A percentile compares a stretch with the other conserved stretches of the same genome.
These are phyloP conservation scores for Oryza glaberrima DNA, from an alignment of 176 grass and related monocot species.

Conservation along the genomic window DNA sequence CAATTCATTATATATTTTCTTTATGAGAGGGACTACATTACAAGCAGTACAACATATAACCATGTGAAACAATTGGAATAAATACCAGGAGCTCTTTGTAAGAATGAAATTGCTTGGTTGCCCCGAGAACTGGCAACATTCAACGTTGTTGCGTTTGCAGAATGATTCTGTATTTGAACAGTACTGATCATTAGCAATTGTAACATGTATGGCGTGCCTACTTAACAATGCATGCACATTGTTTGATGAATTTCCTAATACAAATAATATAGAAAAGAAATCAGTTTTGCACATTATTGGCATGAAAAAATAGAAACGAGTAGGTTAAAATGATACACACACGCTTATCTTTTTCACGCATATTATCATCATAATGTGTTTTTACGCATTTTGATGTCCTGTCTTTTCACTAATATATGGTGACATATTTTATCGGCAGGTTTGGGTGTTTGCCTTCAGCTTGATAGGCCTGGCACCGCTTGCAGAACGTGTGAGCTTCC, in stretches of 20 bases:
- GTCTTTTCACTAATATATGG: neutral
- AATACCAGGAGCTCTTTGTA: too few species aligned
- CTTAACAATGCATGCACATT: neutral
- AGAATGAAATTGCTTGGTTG: too few species aligned
- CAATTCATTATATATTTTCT: too few species aligned
- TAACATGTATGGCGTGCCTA: neutral
- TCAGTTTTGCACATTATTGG: neutral
- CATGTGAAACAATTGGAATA: too few species aligned
- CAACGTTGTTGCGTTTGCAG: too few species aligned
- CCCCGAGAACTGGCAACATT: too few species aligned
- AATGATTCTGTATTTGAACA: neutral
- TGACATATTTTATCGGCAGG: slow-evolving; percentile 40
- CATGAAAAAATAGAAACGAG: neutral
- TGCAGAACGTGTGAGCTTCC: slow-evolving; percentile 78
- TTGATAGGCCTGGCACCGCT: slow-evolving; percentile 64
- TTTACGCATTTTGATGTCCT: slow-evolving; percentile 8
- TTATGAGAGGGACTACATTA: too few species aligned
- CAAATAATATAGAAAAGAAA: neutral
- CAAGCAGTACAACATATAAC: too few species aligned
- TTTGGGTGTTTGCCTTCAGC: slow-evolving; percentile 72
- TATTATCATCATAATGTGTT: neutral
- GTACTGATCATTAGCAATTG: neutral
- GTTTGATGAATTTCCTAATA: neutral
- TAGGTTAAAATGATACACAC: neutral
- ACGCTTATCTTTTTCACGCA: neutral